These are phyloP conservation scores for Phytophthora cajani DNA, from an alignment of 352 stramenopile genomes.

Conservation along the genomic window DNA sequence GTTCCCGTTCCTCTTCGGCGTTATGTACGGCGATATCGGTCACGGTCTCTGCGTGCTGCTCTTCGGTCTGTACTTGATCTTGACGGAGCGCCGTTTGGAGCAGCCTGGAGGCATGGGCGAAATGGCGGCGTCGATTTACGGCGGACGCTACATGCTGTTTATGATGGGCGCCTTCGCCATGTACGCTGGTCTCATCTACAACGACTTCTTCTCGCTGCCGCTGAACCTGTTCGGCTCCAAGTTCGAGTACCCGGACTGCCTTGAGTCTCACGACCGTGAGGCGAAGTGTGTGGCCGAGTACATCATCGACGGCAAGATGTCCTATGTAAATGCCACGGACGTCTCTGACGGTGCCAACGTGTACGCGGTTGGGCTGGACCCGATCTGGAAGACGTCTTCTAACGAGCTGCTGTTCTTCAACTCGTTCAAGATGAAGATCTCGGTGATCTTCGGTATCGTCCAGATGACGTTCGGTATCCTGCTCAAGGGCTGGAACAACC, in stretches of 20 bases:
- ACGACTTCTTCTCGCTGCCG: constrained; percentile 98
- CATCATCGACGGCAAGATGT: constrained; percentile 72
- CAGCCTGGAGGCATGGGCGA: constrained; percentile 87
- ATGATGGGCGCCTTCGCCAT: constrained; percentile 99
- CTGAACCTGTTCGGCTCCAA: constrained; percentile 97
- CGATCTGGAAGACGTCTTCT: constrained; percentile 97
- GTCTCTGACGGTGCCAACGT: constrained; percentile 87
- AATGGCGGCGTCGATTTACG: constrained; percentile 92
- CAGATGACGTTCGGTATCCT: constrained; percentile 99
- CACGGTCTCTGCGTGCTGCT: constrained; percentile 96
- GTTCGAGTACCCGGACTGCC: constrained; percentile 90
- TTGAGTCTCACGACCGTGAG: constrained; percentile 61
- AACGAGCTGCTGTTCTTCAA: constrained; percentile 99
- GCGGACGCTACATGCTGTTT: constrained; percentile 97
- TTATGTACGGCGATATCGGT: constrained; percentile 99
- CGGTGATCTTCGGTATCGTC: constrained; percentile 98
- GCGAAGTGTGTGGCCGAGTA: constrained; percentile 76
- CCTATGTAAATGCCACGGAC: constrained; percentile 83
- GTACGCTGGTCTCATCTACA: constrained; percentile 99
- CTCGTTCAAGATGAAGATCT: constrained; percentile 99
- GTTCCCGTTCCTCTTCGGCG: constrained; percentile 99
- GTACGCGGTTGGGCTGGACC: constrained; percentile 98
- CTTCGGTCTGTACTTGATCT: constrained; percentile 94
- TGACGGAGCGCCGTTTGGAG: constrained; percentile 91
- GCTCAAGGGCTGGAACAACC: constrained; percentile 95